Conservation (phyloP, 345 rosid genomes). For the Melaleuca alternifolia region DNA sequence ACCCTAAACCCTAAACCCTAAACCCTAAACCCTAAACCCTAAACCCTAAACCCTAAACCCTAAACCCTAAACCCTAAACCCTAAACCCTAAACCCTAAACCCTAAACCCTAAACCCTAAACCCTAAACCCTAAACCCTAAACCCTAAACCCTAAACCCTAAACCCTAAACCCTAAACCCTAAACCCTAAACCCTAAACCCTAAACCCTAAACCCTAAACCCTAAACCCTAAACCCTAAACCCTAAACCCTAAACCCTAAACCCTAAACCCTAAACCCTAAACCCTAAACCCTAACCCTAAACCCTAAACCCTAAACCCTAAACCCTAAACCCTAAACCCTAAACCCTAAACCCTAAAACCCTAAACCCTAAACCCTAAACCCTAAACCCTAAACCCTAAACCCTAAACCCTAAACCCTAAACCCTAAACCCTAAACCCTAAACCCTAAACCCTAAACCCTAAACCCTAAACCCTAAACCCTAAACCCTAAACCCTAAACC, state of each 20-base stretch:
- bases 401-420: constrained; percentile 8
- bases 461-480: not conserved
- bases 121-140: not conserved
- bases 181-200: not conserved
- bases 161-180: not conserved
- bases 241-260: not conserved
- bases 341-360: not conserved
- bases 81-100: not conserved
- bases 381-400: constrained; percentile 2
- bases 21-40: not conserved
- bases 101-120: not conserved
- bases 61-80: not conserved
- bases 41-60: not conserved
- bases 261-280: not conserved
- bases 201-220: not conserved
- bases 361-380: constrained; percentile 5
- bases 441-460: not conserved
- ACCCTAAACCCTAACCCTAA: not conserved
- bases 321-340: not conserved
- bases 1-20: not conserved
- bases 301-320: not conserved
- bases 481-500: not conserved
- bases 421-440: constrained; percentile 1
- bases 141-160: not conserved
- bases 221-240: not conserved